Percentiles rank a stretch among this genome's conserved stretches.
phyloP scores from a whole-genome alignment of 2,329 filamentous ascomycete species.

The Aspergillus vadensis region DNA sequence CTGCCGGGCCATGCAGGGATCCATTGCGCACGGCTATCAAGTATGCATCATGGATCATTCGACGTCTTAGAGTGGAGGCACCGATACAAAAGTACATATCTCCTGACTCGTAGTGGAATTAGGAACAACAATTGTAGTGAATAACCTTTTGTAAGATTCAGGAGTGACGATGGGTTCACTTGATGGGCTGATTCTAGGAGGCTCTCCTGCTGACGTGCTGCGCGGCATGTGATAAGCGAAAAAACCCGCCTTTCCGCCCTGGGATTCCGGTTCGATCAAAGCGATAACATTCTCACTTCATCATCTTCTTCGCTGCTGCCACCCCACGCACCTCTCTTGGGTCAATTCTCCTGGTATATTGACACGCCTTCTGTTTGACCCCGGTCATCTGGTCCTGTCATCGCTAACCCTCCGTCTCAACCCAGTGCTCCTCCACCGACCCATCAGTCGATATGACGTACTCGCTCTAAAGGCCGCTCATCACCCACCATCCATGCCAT shows the following conservation, averaged over 20 bases:
- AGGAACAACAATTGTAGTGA: too few relatives aligned
- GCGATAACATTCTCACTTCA: slow-evolving; percentile 15
- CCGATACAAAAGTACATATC: background rate
- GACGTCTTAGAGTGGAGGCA: background rate
- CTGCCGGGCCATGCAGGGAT: background rate
- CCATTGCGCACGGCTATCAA: background rate
- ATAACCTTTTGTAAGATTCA: too few relatives aligned
- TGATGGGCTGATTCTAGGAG: background rate
- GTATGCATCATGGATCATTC: background rate
- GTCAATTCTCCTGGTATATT: slow-evolving; percentile 4
- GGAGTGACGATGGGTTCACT: background rate
- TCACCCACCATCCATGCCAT: slow-evolving; percentile 31
- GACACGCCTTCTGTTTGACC: background rate
- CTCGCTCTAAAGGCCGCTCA: slow-evolving; percentile 22
- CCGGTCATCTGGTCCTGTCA: background rate
- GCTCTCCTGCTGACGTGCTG: slow-evolving; percentile 1
- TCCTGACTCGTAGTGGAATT: too few relatives aligned
- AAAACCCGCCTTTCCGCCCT: slow-evolving; percentile 20
- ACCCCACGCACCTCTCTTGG: background rate
- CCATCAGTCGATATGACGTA: slow-evolving; percentile 32
- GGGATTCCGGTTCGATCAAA: slow-evolving; percentile 5
- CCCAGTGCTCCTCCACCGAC: slow-evolving; percentile 8
- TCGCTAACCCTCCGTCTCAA: background rate
- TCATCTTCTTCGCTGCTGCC: background rate
- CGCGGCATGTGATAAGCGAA: slow-evolving; percentile 25